Conservation (phyloP, 331 rosid genomes). For the Pyracantha coccinea region DNA sequence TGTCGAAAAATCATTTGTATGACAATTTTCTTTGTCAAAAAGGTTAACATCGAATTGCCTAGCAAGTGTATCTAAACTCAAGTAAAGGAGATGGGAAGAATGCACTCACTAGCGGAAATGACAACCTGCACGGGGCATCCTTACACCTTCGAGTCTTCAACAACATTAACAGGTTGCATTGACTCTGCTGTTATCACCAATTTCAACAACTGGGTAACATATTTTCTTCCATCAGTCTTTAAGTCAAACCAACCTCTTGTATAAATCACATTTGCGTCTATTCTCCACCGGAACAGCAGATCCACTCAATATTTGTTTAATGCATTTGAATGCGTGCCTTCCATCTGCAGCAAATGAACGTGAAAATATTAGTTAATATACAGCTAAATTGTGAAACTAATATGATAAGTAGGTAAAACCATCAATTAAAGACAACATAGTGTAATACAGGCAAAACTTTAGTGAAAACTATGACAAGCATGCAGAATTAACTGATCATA, state of each 20-base stretch:
- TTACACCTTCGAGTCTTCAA: neutral
- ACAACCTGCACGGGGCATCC: neutral
- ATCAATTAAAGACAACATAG: neutral
- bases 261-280: neutral
- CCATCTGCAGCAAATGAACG: conserved; percentile 39
- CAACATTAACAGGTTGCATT: neutral
- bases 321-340: neutral
- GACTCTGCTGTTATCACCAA: neutral
- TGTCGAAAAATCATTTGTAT: neutral
- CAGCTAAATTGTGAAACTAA: neutral
- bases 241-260: neutral
- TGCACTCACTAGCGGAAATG: neutral
- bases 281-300: neutral
- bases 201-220: neutral
- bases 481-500: neutral
- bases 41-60: neutral
- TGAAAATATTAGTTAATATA: conserved; percentile 4
- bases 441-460: neutral
- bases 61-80: neutral
- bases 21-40: neutral
- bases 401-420: neutral
- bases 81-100: neutral
- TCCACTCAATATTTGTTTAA: neutral
- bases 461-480: neutral
- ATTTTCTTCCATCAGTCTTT: neutral